phyloP scores from a whole-genome alignment of 306 rosid species.

The Luffa aegyptiaca region DNA sequence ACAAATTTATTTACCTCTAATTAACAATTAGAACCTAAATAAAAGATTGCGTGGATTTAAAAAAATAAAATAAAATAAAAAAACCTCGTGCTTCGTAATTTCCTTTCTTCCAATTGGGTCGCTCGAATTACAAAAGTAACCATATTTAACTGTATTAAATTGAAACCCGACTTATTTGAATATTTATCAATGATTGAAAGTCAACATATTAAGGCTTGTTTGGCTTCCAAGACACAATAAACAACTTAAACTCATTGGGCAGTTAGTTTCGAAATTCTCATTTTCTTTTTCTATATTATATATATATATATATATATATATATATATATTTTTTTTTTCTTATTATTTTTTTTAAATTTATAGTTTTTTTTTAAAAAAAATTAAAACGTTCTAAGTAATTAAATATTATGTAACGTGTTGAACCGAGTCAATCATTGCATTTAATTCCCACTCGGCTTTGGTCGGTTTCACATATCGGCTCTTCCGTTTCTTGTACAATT shows the following conservation, averaged over 20 bases:
- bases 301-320: neutral
- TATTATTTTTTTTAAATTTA: neutral
- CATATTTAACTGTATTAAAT: neutral
- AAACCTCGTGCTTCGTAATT: neutral
- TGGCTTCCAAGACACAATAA: neutral
- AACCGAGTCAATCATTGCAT: conserved; percentile 33
- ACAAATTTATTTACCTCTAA: neutral
- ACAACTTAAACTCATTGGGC: neutral
- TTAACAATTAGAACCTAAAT: neutral
- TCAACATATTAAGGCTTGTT: neutral
- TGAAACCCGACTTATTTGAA: neutral
- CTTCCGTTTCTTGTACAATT: neutral
- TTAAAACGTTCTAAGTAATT: neutral
- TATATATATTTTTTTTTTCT: neutral
- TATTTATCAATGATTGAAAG: neutral
- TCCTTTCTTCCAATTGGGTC: neutral
- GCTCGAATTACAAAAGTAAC: neutral
- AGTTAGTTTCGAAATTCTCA: neutral
- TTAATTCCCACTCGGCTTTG: conserved; percentile 7
- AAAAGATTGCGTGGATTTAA: neutral
- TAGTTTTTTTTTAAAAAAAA: neutral
- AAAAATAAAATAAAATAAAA: neutral
- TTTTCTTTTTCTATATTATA: neutral
- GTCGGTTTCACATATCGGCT: neutral
- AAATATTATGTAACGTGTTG: conserved; percentile 15